These are phyloP conservation scores for Clitopilus passeckerianus DNA, from an alignment of 768 basidiomycete species.

Conservation along the genomic window DNA sequence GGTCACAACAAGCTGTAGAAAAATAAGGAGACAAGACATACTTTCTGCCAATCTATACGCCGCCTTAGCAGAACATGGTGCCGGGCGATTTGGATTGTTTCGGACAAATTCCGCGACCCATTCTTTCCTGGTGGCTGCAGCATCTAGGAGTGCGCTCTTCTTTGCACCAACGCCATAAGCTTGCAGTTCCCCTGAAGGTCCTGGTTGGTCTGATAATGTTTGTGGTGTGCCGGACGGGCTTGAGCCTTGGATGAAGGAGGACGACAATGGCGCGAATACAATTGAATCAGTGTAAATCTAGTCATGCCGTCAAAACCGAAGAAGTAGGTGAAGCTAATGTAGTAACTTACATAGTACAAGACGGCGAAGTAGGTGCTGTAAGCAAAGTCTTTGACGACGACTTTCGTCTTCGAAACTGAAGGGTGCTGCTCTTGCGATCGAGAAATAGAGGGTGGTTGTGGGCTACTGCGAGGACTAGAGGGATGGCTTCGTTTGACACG, in stretches of 20 bases:
- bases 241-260: constrained; percentile 43
- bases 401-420: constrained; percentile 17
- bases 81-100: constrained; percentile 54
- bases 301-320: constrained; percentile 1
- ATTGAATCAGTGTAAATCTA: constrained; percentile 81
- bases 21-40: constrained; percentile 31
- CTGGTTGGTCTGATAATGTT: background rate
- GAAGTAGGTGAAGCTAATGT: background rate
- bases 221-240: constrained; percentile 8
- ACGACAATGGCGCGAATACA: constrained; percentile 79
- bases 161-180: constrained; percentile 12
- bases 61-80: constrained; percentile 80
- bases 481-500: constrained; percentile 16
- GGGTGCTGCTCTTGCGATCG: background rate
- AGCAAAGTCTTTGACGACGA: constrained; percentile 47
- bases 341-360: constrained; percentile 66
- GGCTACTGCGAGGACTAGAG: constrained; percentile 15
- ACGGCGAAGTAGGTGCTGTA: constrained; percentile 40
- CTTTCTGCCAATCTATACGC: constrained; percentile 81
- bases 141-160: constrained; percentile 10
- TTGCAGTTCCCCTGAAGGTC: constrained; percentile 18
- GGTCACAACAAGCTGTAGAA: background rate
- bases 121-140: constrained; percentile 36
- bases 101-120: constrained; percentile 74
- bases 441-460: background rate